A percentile compares a stretch with the other conserved stretches of the same genome.
These are phyloP conservation scores for Cyathus olla DNA, from an alignment of 1,284 basidiomycete species.

Conservation along the genomic window DNA sequence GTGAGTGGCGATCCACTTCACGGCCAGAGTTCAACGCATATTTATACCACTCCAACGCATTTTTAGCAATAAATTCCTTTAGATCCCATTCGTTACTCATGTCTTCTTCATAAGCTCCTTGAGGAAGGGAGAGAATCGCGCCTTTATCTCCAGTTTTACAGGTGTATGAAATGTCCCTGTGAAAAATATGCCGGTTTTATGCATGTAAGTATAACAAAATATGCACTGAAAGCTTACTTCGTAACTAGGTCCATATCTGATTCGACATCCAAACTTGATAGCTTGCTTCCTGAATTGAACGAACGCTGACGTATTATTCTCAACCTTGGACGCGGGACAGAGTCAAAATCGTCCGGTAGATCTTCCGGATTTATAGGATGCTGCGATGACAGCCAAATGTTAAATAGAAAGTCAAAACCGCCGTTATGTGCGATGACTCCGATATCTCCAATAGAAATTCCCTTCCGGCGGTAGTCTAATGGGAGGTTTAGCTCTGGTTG, in stretches of 20 bases:
- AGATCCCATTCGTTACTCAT: conserved; percentile 8
- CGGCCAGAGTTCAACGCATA: conserved; percentile 22
- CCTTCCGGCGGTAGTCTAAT: conserved; percentile 27
- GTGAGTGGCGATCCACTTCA: conserved; percentile 25
- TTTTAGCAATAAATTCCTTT: conserved; percentile 10
- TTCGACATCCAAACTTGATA: conserved; percentile 1
- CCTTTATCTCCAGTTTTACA: conserved; percentile 5
- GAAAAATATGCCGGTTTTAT: background rate
- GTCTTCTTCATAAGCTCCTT: conserved; percentile 20
- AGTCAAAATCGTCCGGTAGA: conserved; percentile 25
- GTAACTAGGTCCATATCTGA: background rate
- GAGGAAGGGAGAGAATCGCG: conserved; percentile 30
- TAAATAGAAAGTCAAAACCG: conserved; percentile 46
- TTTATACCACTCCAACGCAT: conserved; percentile 29
- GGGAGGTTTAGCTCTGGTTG: conserved; percentile 28
- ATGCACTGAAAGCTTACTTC: background rate
- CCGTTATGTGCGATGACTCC: conserved; percentile 38
- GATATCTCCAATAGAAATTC: conserved; percentile 40
- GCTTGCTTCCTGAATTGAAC: background rate
- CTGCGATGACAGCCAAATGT: conserved; percentile 31
- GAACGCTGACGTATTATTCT: background rate
- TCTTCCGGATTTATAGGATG: conserved; percentile 21
- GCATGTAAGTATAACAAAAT: background rate
- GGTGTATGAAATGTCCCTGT: background rate
- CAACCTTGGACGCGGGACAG: background rate